A percentile compares a stretch with the other conserved stretches of the same genome.
Evolutionary conservation across 495 filamentous ascomycete genomes (phyloP).

Genomic region (Jackrogersella multiformis): DNA sequence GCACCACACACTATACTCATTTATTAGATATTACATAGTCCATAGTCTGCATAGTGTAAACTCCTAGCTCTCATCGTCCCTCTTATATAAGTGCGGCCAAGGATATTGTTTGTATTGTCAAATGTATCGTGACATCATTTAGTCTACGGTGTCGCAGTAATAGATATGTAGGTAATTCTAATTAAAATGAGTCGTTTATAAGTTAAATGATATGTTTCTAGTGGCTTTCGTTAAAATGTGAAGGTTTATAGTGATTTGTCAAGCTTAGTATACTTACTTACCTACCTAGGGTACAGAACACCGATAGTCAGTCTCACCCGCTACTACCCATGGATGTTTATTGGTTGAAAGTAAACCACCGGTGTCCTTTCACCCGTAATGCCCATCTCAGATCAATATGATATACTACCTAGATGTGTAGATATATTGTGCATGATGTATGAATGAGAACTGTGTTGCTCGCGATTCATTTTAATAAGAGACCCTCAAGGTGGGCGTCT

Average conservation of each 20-base stretch:
- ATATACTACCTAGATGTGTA: too few species aligned
- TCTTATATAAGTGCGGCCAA: background rate
- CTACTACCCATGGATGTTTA: too few species aligned
- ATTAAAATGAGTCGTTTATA: background rate
- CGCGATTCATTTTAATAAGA: background rate
- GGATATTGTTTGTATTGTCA: background rate
- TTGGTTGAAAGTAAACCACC: constrained; percentile 5
- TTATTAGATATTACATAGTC: too few species aligned
- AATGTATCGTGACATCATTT: background rate
- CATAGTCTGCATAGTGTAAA: too few species aligned
- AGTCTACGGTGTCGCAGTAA: background rate
- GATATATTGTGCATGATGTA: background rate
- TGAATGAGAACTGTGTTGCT: background rate
- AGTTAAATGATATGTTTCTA: too few species aligned
- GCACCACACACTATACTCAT: too few species aligned
- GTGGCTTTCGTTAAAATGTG: too few species aligned
- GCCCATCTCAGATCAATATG: constrained; percentile 3
- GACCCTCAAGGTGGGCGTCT: constrained; percentile 2
- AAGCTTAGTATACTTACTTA: too few species aligned
- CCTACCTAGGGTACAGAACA: background rate
- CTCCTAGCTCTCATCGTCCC: background rate
- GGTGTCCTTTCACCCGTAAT: constrained; percentile 10
- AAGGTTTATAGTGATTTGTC: too few species aligned
- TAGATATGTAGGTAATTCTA: background rate
- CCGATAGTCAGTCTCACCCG: too few species aligned